Evolutionary conservation across 2,329 filamentous ascomycete species (phyloP).

Genomic region (Monosporascus sp.): DNA sequence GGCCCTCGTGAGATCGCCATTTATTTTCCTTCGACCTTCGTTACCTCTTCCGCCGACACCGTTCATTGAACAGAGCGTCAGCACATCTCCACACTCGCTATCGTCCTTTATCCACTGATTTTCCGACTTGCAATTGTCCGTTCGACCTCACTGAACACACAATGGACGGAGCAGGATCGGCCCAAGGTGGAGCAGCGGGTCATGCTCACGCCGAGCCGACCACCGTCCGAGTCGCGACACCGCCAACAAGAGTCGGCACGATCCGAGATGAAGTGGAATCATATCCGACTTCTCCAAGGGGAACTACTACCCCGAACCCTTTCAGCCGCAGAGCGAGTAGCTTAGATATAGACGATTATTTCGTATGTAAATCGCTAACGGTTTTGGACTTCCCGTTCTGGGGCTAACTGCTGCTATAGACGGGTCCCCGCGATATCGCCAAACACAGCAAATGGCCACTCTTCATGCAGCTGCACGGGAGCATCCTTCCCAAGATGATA

Average conservation of each 20-base stretch:
- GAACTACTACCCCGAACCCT: neutral
- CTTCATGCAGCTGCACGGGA: constrained; percentile 72
- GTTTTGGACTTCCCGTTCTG: neutral
- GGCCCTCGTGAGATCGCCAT: neutral
- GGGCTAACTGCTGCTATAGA: constrained; percentile 18
- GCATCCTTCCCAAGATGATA: constrained; percentile 67
- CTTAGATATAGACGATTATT: neutral
- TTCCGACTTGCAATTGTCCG: neutral
- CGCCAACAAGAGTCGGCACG: neutral
- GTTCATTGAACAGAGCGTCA: too few species aligned
- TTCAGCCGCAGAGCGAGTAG: neutral
- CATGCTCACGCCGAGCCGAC: neutral
- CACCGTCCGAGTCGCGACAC: neutral
- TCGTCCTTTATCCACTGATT: neutral
- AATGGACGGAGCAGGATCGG: neutral
- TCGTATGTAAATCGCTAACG: neutral
- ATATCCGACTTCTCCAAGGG: neutral
- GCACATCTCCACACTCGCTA: neutral
- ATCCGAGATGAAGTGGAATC: neutral
- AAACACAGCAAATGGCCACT: constrained; percentile 75
- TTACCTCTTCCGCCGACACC: too few species aligned
- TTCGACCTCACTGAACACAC: neutral
- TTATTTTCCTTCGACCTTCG: too few species aligned
- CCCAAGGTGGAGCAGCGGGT: neutral
- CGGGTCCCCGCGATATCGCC: constrained; percentile 61